Evolutionary conservation across 2,329 filamentous ascomycete species (phyloP).

Genomic region (Monosporascus sp.): DNA sequence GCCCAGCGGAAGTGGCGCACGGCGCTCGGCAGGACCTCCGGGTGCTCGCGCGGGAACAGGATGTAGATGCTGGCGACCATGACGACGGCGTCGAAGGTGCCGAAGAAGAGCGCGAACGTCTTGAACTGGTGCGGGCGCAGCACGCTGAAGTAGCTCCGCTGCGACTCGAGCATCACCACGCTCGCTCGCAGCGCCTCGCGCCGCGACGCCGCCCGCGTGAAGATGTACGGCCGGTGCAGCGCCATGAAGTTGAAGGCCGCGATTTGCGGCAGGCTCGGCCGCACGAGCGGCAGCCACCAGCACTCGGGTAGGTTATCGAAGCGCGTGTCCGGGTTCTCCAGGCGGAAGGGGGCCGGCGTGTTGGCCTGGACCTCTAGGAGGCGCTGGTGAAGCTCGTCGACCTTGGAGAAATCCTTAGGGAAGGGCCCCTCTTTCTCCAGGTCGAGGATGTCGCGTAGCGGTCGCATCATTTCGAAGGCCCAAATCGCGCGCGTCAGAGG

Average conservation of each 20-base stretch:
- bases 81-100: slow-evolving; percentile 60
- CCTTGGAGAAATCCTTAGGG: slow-evolving; percentile 47
- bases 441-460: slow-evolving; percentile 48
- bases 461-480: slow-evolving; percentile 41
- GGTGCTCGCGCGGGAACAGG: slow-evolving; percentile 52
- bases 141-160: slow-evolving; percentile 44
- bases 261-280: slow-evolving; percentile 43
- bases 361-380: slow-evolving; percentile 43
- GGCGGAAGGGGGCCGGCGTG: slow-evolving; percentile 49
- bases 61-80: slow-evolving; percentile 58
- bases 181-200: slow-evolving; percentile 52
- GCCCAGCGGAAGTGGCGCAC: slow-evolving; percentile 56
- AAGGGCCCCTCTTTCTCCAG: slow-evolving; percentile 53
- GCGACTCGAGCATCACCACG: slow-evolving; percentile 50
- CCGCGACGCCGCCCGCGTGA: slow-evolving; percentile 50
- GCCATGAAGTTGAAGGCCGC: slow-evolving; percentile 53
- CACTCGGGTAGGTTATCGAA: slow-evolving; percentile 52
- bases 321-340: slow-evolving; percentile 51
- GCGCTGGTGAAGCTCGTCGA: slow-evolving; percentile 49
- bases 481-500: slow-evolving; percentile 50
- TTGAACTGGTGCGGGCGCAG: slow-evolving; percentile 48
- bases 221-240: slow-evolving; percentile 58
- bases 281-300: slow-evolving; percentile 45
- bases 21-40: slow-evolving; percentile 40
- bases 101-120: slow-evolving; percentile 55